Conservation (phyloP, 805 yeast species). For the Clavispora carvajalis region DNA sequence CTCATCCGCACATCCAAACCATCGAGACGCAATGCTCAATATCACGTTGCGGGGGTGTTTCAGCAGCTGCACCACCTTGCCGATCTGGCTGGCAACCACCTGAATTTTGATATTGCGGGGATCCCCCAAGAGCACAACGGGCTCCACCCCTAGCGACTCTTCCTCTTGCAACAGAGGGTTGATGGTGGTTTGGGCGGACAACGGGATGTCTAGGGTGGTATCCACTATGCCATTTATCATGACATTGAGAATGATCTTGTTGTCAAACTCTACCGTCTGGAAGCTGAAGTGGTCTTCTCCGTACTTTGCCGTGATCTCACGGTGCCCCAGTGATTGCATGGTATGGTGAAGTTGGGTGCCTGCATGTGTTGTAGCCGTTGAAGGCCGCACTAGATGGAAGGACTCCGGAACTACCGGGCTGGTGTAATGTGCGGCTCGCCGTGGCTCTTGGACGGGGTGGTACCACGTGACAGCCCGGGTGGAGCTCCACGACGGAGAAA, state of each 20-base stretch:
- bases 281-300: slow-evolving; percentile 10
- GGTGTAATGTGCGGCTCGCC: too few species aligned
- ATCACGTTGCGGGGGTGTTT: slow-evolving; percentile 34
- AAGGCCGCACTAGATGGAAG: too few species aligned
- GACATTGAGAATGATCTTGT: slow-evolving; percentile 35
- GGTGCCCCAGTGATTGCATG: not conserved
- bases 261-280: slow-evolving; percentile 29
- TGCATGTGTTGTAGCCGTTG: too few species aligned
- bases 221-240: slow-evolving; percentile 44
- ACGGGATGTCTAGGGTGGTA: slow-evolving; percentile 41
- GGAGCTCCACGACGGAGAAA: too few species aligned
- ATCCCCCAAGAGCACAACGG: slow-evolving; percentile 44
- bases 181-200: slow-evolving; percentile 16
- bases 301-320: slow-evolving; percentile 3
- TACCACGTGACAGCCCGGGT: too few species aligned
- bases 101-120: slow-evolving; percentile 42
- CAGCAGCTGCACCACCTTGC: slow-evolving; percentile 31
- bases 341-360: not conserved
- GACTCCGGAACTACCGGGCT: too few species aligned
- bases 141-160: slow-evolving; percentile 35
- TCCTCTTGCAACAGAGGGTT: slow-evolving; percentile 10
- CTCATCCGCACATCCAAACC: slow-evolving; percentile 38
- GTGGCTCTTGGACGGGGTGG: too few species aligned
- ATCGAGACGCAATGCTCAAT: slow-evolving; percentile 41
- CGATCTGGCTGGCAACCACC: slow-evolving; percentile 46